Evolutionary conservation across 176 grass and related monocot species (phyloP).

Genomic region (Stipa capillata): DNA sequence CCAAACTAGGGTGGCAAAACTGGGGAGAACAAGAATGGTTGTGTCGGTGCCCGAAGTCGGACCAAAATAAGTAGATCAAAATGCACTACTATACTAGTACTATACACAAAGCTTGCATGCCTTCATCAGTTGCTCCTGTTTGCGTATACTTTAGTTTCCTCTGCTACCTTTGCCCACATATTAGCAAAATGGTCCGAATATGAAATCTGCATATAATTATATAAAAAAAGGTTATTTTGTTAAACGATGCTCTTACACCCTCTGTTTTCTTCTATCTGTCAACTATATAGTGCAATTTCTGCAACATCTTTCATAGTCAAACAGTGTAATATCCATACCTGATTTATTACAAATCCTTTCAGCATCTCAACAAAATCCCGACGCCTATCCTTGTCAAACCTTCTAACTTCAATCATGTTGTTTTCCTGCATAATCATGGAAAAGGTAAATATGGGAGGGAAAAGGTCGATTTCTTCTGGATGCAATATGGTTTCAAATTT

Average conservation of each 20-base stretch:
- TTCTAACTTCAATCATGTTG: constrained; percentile 73
- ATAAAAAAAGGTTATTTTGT: neutral
- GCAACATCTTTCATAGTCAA: neutral
- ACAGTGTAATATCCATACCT: constrained; percentile 35
- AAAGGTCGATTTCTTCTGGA: neutral
- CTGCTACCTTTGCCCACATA: constrained; percentile 75
- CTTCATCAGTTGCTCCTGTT: constrained; percentile 27
- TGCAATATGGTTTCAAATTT: constrained; percentile 11
- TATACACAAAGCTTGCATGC: constrained; percentile 13
- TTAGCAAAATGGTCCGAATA: constrained; percentile 61
- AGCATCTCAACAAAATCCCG: constrained; percentile 68
- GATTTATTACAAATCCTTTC: constrained; percentile 77
- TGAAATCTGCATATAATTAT: constrained; percentile 30
- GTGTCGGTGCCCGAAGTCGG: neutral
- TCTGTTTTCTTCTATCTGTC: neutral
- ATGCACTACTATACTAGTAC: constrained; percentile 25
- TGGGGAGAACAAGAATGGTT: constrained; percentile 19
- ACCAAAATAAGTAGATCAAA: constrained; percentile 1
- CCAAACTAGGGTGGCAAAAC: constrained; percentile 22
- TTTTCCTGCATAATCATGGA: constrained; percentile 52
- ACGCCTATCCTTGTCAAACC: constrained; percentile 65
- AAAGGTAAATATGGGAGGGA: neutral
- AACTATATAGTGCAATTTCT: neutral
- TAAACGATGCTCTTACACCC: neutral
- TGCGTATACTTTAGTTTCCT: constrained; percentile 60